Base-by-base conservation (phyloP, 2,329 filamentous ascomycete species). In the Apiospora phragmitis region DNA sequence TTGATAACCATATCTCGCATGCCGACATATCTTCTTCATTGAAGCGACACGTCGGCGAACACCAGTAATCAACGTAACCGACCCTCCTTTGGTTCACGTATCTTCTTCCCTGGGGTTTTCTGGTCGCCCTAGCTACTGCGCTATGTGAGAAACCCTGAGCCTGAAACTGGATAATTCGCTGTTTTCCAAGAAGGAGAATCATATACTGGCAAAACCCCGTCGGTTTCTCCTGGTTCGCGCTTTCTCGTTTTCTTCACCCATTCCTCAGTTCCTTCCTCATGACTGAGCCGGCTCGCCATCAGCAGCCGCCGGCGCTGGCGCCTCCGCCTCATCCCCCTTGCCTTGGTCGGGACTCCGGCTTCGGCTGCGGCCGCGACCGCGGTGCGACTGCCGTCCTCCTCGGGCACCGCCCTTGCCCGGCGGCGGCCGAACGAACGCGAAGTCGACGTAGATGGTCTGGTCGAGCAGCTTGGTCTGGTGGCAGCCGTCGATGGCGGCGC, bases 381-480 rank as follows among this genome's bases (percentile, higher is more conserved):
- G 77, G 67, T 80, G 78, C 65, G 79, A 80, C 59, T 81, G 81
- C 43, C 85, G 78, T 3, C 82, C 81, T 18, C 82, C 82, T 3
- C 81, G 43, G 32, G 41, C 80, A 42, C 83, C 80, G 26, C 81
- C 82, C 79, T 90, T 91, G 70, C 85, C 87, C 24, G 91, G 92
- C 21, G 93, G 93, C 70, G 93, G 93, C 67, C 93, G 86, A 71
- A 96, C 93, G 79, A 96, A 96, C 1, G 93, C 94, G 81, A 94
- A 96, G 83, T 96, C 93, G 72, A 95, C 93, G 71, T 88, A 84
- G 74, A 96, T 88, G 9, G 91, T 94, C 85, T 96, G 93, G 76
- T 96, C 93, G 62, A 96, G 88, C 70, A 96, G 84, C 81, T 95
- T 93, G 55, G 91, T 90, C 73, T 90, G 86, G 80, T 96, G 89